These are phyloP conservation scores for Diaporthe batatas DNA, from an alignment of 2,329 filamentous ascomycete genomes.

Conservation along the genomic window DNA sequence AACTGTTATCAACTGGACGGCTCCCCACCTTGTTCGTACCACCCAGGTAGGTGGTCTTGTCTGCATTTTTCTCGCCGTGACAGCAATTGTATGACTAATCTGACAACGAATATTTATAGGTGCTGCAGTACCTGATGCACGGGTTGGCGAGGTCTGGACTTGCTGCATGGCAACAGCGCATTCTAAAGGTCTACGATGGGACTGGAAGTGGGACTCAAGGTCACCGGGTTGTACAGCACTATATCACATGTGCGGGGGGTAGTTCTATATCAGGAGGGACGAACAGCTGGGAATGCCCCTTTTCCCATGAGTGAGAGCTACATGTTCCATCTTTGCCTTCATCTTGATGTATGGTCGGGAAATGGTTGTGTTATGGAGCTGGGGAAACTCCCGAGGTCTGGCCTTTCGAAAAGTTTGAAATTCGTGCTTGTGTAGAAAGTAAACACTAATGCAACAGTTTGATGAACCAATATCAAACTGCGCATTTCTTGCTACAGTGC, in stretches of 20 bases:
- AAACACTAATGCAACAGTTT: too few species aligned
- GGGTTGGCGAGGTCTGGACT: neutral
- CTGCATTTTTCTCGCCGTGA: neutral
- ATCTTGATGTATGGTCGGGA: too few species aligned
- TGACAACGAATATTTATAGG: neutral
- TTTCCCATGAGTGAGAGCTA: too few species aligned
- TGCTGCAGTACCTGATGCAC: neutral
- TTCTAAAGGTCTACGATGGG: neutral
- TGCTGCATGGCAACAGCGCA: neutral
- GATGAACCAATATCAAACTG: too few species aligned
- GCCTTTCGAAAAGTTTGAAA: too few species aligned
- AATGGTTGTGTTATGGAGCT: too few species aligned
- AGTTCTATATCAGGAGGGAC: too few species aligned
- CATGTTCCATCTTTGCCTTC: too few species aligned
- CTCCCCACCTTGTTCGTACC: slow-evolving; percentile 3
- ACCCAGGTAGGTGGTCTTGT: neutral
- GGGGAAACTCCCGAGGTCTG: too few species aligned
- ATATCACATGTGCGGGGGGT: neutral
- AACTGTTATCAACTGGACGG: neutral
- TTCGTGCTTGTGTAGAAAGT: too few species aligned
- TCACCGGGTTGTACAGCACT: neutral
- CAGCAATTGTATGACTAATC: neutral
- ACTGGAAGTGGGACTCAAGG: neutral
- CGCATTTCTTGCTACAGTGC: too few species aligned
- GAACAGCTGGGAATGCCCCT: too few species aligned